Conservation (phyloP, 148 eudicot species). For the Rhododendron williamsianum region DNA sequence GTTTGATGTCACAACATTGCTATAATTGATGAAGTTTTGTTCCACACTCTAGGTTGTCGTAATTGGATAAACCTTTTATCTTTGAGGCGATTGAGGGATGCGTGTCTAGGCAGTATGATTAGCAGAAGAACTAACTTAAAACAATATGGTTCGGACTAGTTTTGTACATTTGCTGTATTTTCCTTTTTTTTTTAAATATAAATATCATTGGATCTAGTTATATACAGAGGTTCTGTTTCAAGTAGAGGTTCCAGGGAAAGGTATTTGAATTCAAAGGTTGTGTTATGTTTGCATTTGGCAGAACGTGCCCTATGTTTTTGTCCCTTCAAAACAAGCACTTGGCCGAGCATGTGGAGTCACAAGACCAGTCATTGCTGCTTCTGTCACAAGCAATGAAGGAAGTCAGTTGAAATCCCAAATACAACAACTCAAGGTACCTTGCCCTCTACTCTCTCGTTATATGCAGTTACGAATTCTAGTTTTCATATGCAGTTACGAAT, state of each 20-base stretch:
- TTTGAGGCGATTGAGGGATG: not conserved
- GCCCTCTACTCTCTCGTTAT: not conserved
- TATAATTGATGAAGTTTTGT: not conserved
- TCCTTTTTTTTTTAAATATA: not conserved
- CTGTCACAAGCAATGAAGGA: slow-evolving; percentile 91
- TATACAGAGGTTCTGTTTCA: not conserved
- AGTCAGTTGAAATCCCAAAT: slow-evolving; percentile 91
- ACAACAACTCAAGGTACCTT: slow-evolving; percentile 74
- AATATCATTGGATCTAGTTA: not conserved
- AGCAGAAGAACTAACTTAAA: not conserved
- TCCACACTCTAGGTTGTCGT: not conserved
- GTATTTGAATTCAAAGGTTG: not conserved
- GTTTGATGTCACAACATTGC: not conserved
- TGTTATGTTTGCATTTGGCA: slow-evolving; percentile 21
- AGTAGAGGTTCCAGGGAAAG: not conserved
- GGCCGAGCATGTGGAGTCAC: slow-evolving; percentile 98
- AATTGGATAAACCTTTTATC: not conserved
- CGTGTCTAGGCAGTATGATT: not conserved
- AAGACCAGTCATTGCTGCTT: slow-evolving; percentile 87
- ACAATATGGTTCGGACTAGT: not conserved
- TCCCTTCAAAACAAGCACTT: slow-evolving; percentile 88
- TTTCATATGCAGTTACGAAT: not conserved
- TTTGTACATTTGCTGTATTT: not conserved
- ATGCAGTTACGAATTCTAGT: not conserved
- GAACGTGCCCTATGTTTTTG: slow-evolving; percentile 97